Percentiles rank a stretch among this genome's conserved stretches.
Evolutionary conservation across 805 yeast genomes (phyloP).

Genomic region (Grigorovia jiainica): DNA sequence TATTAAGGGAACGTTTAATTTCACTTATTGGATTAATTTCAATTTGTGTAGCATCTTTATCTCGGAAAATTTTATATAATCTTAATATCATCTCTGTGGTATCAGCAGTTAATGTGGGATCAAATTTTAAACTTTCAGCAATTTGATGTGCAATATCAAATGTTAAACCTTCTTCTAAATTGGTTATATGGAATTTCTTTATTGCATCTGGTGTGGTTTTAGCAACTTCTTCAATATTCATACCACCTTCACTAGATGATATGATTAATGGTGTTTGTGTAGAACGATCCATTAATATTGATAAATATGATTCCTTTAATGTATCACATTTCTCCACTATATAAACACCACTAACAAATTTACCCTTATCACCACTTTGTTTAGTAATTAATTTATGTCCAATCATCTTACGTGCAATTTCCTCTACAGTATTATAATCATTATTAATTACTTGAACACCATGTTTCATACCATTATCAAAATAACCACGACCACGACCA

Average conservation of each 20-base stretch:
- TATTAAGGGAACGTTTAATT: slow-evolving; percentile 31
- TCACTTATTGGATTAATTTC: slow-evolving; percentile 98
- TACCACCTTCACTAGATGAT: slow-evolving; percentile 97
- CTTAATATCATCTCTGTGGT: slow-evolving; percentile 83
- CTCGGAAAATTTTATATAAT: slow-evolving; percentile 80
- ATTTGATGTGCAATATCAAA: slow-evolving; percentile 64
- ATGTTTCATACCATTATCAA: slow-evolving; percentile 78
- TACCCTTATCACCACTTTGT: slow-evolving; percentile 97
- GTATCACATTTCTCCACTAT: slow-evolving; percentile 92
- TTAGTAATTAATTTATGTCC: slow-evolving; percentile 90
- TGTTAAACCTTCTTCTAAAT: slow-evolving; percentile 64
- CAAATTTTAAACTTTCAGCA: slow-evolving; percentile 76
- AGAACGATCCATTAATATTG: slow-evolving; percentile 90
- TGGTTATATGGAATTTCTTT: slow-evolving; percentile 73
- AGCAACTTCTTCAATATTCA: slow-evolving; percentile 99
- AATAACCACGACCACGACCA: slow-evolving; percentile 99
- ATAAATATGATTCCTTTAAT: slow-evolving; percentile 88
- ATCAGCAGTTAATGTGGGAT: slow-evolving; percentile 64
- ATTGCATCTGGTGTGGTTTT: slow-evolving; percentile 83
- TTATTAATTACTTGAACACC: slow-evolving; percentile 72
- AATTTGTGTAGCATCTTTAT: slow-evolving; percentile 93
- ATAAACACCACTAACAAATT: slow-evolving; percentile 92
- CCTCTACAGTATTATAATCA: slow-evolving; percentile 77
- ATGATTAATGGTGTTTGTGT: slow-evolving; percentile 86
- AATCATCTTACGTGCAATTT: slow-evolving; percentile 81